Percentiles rank a stretch among this genome's conserved stretches.
phyloP scores from a whole-genome alignment of 495 filamentous ascomycete genomes.

The Halenospora varia region DNA sequence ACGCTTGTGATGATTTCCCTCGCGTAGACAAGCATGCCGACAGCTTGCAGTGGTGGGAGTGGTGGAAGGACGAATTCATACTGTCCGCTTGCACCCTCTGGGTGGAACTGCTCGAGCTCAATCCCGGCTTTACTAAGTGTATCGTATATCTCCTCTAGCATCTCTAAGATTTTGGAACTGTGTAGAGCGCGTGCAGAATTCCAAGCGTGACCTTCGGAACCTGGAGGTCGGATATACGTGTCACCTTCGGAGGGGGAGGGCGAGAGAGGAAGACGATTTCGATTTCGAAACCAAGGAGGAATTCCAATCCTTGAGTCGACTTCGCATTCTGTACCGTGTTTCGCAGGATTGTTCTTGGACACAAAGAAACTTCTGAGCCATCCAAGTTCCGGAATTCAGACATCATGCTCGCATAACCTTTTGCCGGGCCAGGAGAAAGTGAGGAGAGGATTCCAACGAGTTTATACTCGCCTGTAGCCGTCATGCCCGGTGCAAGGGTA shows the following conservation, averaged over 20 bases:
- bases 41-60: conserved; percentile 57
- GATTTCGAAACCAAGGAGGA: conserved; percentile 76
- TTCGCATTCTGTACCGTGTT: conserved; percentile 44
- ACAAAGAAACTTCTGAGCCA: conserved; percentile 39
- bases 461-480: conserved; percentile 55
- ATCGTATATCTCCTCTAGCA: conserved; percentile 60
- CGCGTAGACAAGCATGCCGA: conserved; percentile 70
- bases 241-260: conserved; percentile 27
- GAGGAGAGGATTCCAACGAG: conserved; percentile 58
- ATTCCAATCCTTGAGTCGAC: conserved; percentile 40
- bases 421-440: conserved; percentile 49
- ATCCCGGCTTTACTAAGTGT: conserved; percentile 59
- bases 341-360: conserved; percentile 55
- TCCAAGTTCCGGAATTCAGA: conserved; percentile 53
- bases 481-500: conserved; percentile 32
- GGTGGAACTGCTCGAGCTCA: conserved; percentile 68
- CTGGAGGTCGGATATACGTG: conserved; percentile 22
- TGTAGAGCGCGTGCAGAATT: conserved; percentile 52
- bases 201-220: conserved; percentile 55
- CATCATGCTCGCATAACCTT: conserved; percentile 56
- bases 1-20: conserved; percentile 61
- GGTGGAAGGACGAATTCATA: conserved; percentile 78
- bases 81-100: conserved; percentile 71
- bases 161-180: conserved; percentile 46
- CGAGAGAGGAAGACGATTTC: conserved; percentile 67